phyloP scores from a whole-genome alignment of 371 early-diverging fungal species.

The Apophysomyces trapeziformis region DNA sequence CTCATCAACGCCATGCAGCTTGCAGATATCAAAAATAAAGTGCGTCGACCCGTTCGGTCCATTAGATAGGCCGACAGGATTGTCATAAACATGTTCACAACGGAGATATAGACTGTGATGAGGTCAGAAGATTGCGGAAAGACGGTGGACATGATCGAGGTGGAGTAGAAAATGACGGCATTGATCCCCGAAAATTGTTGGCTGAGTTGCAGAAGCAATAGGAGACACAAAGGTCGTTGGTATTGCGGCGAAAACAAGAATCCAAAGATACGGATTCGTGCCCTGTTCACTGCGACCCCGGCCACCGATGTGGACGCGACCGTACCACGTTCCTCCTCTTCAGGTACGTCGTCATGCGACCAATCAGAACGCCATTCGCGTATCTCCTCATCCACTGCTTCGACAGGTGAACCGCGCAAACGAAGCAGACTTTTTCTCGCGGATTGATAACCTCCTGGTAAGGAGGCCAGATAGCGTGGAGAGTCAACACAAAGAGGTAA shows the following conservation, averaged over 20 bases:
- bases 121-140: conserved; percentile 65
- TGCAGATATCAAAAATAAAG: conserved; percentile 73
- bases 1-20: conserved; percentile 63
- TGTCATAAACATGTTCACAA: conserved; percentile 80
- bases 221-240: conserved; percentile 64
- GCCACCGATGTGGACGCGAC: background rate
- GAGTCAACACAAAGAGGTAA: conserved; percentile 81
- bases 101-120: conserved; percentile 76
- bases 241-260: conserved; percentile 54
- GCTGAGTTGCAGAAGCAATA: conserved; percentile 76
- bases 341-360: conserved; percentile 8
- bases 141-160: conserved; percentile 71
- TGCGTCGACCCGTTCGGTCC: conserved; percentile 83
- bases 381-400: conserved; percentile 69
- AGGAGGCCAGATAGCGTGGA: conserved; percentile 69
- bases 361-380: conserved; percentile 60
- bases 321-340: conserved; percentile 10
- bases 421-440: conserved; percentile 62
- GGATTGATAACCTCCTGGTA: conserved; percentile 52
- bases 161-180: conserved; percentile 89
- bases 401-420: conserved; percentile 55
- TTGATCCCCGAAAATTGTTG: conserved; percentile 96
- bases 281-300: background rate
- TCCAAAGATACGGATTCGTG: conserved; percentile 36
- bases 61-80: conserved; percentile 73